Evolutionary conservation across 768 basidiomycete species (phyloP), one percentile per base, ranked within the genome.

Genomic region (Russula lepida): DNA sequence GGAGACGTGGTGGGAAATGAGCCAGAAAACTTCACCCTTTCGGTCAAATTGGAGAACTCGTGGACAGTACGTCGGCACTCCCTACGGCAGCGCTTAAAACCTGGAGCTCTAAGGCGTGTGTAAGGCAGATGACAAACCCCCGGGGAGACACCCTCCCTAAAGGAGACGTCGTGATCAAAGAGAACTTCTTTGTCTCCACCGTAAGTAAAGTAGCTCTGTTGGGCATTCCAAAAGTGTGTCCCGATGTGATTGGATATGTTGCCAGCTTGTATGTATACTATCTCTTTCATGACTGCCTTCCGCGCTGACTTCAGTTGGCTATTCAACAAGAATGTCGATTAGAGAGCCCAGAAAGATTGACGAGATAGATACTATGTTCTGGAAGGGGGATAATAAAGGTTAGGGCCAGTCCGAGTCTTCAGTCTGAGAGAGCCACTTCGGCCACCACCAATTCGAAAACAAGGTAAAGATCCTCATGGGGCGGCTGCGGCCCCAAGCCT

Each of bases 181-280:
- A 76, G 58, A 4, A 78, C 67, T 25, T 78, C 77, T 17, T 68
- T 64, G 21, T 63, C 64, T 17, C 53, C 65, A 39, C 47, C 47
- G 62, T 80, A 79, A 0, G 76, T 74, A 65, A 85, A 79, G 70
- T 90, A 90, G 64, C 72, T 78, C 70, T 89, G 85, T 71, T 90
- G 88, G 1, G 86, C 80, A 68, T 90, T 90, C 88, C 88, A 92
- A 66, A 88, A 90, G 67, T 91, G 89, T 0, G 87, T 82, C 49
- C 87, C 88, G 21, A 79, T 72, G 68, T 84, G 83, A 68, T 91
- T 90, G 21, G 88, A 78, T 47, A 81, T 68, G 35, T 76, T 70
- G 58, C 88, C 88, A 0, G 86, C 86, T 71, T 91, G 89, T 54
- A 92, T 75, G 70, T 92, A 85, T 60, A 92, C 71, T 63, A 90